phyloP scores from a whole-genome alignment of 805 yeast species.

The Candida ulmi region DNA sequence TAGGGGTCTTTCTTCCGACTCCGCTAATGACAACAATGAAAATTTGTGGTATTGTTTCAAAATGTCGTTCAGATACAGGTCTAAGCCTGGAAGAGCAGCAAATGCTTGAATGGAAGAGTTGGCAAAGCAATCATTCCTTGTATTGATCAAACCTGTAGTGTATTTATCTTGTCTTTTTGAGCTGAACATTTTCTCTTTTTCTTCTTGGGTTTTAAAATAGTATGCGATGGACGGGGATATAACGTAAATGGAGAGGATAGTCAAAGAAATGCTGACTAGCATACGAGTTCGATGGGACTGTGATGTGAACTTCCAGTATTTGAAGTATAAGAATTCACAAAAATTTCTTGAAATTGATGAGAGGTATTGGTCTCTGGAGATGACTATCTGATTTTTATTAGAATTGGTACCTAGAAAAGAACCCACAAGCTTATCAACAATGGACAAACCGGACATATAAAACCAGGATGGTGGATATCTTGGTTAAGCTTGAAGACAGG shows the following conservation, averaged over 20 bases:
- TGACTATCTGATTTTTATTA: not conserved
- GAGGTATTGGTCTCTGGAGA: slow-evolving; percentile 16
- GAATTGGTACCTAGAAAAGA: not conserved
- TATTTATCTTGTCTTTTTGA: slow-evolving; percentile 60
- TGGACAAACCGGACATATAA: not conserved
- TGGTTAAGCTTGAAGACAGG: too few species aligned
- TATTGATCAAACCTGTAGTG: slow-evolving; percentile 79
- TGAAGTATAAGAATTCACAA: slow-evolving; percentile 12
- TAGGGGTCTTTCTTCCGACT: slow-evolving; percentile 13
- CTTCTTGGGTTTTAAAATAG: slow-evolving; percentile 14
- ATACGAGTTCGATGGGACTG: slow-evolving; percentile 12
- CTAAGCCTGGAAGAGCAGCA: slow-evolving; percentile 53
- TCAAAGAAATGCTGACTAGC: slow-evolving; percentile 19
- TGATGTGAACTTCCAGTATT: slow-evolving; percentile 18
- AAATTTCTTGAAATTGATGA: slow-evolving; percentile 6
- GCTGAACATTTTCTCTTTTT: slow-evolving; percentile 24
- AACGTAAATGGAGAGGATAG: slow-evolving; percentile 25
- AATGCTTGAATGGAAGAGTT: slow-evolving; percentile 83
- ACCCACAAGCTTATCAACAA: slow-evolving; percentile 2
- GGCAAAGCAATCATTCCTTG: slow-evolving; percentile 88
- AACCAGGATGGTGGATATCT: too few species aligned
- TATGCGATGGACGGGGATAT: slow-evolving; percentile 23
- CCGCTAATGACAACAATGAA: slow-evolving; percentile 5
- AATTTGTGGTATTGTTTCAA: slow-evolving; percentile 19
- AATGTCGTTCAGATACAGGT: slow-evolving; percentile 44